Evolutionary conservation across 306 rosid genomes (phyloP).

Genomic region (Dalbergia cochinchinensis): DNA sequence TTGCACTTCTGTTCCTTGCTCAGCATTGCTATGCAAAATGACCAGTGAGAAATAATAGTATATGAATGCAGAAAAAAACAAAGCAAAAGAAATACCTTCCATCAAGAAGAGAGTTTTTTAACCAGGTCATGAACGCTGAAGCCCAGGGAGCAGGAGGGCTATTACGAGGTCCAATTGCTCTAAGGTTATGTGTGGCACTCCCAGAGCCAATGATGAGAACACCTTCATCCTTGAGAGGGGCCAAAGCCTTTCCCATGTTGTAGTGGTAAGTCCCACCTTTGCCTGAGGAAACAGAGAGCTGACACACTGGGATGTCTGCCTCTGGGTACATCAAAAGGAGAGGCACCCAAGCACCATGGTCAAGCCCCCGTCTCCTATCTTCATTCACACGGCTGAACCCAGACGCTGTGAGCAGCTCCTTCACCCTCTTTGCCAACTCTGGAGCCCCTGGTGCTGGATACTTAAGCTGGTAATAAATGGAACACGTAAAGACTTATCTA

Average conservation of each 20-base stretch:
- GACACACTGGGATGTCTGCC: conserved; percentile 77
- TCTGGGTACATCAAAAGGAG: conserved; percentile 81
- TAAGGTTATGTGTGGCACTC: conserved; percentile 69
- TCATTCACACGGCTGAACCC: conserved; percentile 59
- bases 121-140: conserved; percentile 53
- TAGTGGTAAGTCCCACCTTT: conserved; percentile 61
- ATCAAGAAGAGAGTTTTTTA: conserved; percentile 47
- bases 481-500: neutral
- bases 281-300: conserved; percentile 68
- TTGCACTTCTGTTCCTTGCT: neutral
- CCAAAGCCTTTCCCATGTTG: conserved; percentile 73
- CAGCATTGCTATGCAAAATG: neutral
- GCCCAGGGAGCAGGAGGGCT: conserved; percentile 62
- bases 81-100: conserved; percentile 55
- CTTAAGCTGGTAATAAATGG: conserved; percentile 54
- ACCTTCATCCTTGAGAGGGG: conserved; percentile 71
- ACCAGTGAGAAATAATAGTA: neutral
- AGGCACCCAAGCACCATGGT: conserved; percentile 87
- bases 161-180: conserved; percentile 26
- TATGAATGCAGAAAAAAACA: neutral
- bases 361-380: conserved; percentile 70
- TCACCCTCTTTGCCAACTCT: conserved; percentile 62
- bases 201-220: conserved; percentile 76
- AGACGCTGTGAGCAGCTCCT: conserved; percentile 53
- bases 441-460: conserved; percentile 84